Evolutionary conservation across 2,329 filamentous ascomycete species (phyloP).

Genomic region (Calonectria hawksworthii): DNA sequence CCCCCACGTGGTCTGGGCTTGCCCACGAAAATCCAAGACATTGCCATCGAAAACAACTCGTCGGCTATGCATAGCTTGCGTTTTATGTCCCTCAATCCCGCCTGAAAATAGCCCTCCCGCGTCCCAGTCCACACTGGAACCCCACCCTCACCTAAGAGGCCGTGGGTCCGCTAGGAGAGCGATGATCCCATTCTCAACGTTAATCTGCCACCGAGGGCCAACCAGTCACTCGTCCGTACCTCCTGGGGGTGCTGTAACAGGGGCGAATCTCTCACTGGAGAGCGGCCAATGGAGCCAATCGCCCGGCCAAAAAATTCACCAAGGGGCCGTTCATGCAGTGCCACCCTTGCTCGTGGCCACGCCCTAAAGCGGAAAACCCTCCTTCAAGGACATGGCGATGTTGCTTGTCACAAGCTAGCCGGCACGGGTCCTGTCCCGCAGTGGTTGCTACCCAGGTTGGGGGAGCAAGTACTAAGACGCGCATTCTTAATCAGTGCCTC

Average conservation of each 20-base stretch:
- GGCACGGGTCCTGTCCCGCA: constrained; percentile 9
- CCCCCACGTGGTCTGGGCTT: constrained; percentile 7
- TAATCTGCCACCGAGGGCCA: constrained; percentile 14
- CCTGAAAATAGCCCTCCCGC: neutral
- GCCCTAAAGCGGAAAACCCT: constrained; percentile 21
- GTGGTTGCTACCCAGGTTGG: constrained; percentile 13
- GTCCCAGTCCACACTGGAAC: neutral
- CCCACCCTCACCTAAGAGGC: neutral
- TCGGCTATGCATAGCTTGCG: neutral
- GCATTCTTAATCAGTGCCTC: constrained; percentile 21
- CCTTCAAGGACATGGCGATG: constrained; percentile 15
- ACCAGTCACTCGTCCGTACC: constrained; percentile 20
- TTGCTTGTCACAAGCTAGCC: constrained; percentile 27
- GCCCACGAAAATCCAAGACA: neutral
- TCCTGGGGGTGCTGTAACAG: neutral
- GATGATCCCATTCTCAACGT: constrained; percentile 33
- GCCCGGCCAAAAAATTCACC: constrained; percentile 1
- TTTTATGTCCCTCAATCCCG: constrained; percentile 10
- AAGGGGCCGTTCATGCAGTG: constrained; percentile 22
- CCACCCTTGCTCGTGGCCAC: constrained; percentile 10
- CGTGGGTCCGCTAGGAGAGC: constrained; percentile 19
- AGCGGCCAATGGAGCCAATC: constrained; percentile 22
- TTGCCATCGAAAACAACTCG: neutral
- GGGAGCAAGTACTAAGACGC: constrained; percentile 16
- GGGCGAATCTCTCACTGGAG: constrained; percentile 14